Evolutionary conservation across 2,329 filamentous ascomycete species (phyloP), one percentile per base, ranked within the genome.

Genomic region (Trichophyton equinum): DNA sequence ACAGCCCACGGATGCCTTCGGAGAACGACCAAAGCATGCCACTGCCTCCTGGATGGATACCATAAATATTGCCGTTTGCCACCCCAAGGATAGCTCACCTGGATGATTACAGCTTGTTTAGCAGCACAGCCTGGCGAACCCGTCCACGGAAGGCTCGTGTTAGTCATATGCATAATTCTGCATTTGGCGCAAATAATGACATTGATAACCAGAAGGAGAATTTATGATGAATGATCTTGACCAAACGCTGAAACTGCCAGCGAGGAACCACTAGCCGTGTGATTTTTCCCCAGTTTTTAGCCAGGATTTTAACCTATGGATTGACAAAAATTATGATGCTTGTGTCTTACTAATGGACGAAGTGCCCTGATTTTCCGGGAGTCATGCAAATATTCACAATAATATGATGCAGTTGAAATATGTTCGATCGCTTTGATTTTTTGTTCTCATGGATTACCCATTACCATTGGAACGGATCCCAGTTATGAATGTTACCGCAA

Each of bases 131-230:
- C 61, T 62, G 60, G 61, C 62, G 65, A 71, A 65, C 57, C 71
- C 70, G 71, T 72, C 70, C 69, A 65, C 6, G 65, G 68, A 63
- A 58, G 63, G 58, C 49, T 62, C 18, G 51, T 51, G 44, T 57
- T 42, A 61, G 58, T 68, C 67, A 68, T 68, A 47, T 74, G 73
- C 65, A 72, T 75, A 70, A 74, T 74, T 71, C 67, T 71, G 70
- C 72, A 72, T 62, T 60, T 59, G 59, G 53, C 62, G 44, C 56
- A 58, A 59, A 62, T 60, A 60, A 62, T 63, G 57, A 61, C 18
- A 47, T 38, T 47, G 46, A 40, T 30, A 46, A 62, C 44, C 60
- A 51, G 58, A 60, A 15, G 64, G 66, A 65, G 65, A 64, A 65
- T 57, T 38, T 38, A 38, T 63, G 58, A 22, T 65, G 62, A 61